phyloP scores from a whole-genome alignment of 2,329 filamentous ascomycete genomes.

The Aspergillaceae sp. region DNA sequence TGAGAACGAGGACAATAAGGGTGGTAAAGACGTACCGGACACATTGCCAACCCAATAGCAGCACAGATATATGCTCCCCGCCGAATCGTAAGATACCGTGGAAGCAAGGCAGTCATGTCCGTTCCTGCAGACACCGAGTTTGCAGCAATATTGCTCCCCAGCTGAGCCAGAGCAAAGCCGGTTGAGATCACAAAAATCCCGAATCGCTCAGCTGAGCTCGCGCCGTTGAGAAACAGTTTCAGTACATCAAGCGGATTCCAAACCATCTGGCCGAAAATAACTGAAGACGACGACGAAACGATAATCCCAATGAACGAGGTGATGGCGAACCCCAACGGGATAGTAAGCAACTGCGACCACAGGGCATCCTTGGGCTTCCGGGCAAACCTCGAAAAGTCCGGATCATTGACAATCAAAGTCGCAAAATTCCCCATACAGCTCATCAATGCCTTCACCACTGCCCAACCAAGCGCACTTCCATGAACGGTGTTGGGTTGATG shows the following conservation, averaged over 20 bases:
- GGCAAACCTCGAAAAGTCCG: conserved; percentile 80
- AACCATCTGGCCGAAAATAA: conserved; percentile 58
- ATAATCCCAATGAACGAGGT: conserved; percentile 82
- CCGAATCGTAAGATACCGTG: conserved; percentile 73
- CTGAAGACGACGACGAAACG: conserved; percentile 57
- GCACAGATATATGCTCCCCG: conserved; percentile 83
- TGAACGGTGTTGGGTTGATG: conserved; percentile 54
- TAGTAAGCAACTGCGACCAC: conserved; percentile 70
- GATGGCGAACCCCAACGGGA: conserved; percentile 62
- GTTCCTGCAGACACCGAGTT: conserved; percentile 79
- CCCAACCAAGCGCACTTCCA: conserved; percentile 68
- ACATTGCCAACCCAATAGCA: conserved; percentile 70
- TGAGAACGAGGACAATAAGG: not conserved
- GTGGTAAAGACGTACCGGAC: conserved; percentile 47
- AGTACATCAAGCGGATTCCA: conserved; percentile 67
- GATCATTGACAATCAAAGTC: conserved; percentile 70
- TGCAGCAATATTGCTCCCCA: conserved; percentile 80
- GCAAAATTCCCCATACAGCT: conserved; percentile 84
- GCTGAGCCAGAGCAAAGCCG: conserved; percentile 68
- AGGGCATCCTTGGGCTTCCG: conserved; percentile 65
- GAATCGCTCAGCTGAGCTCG: conserved; percentile 59
- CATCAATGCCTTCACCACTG: conserved; percentile 79
- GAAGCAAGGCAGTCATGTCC: conserved; percentile 71
- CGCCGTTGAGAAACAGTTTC: conserved; percentile 59
- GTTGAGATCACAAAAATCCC: conserved; percentile 65